A percentile compares a stretch with the other conserved stretches of the same genome.
These are phyloP conservation scores for Phytophthora sansomeana DNA, from an alignment of 352 stramenopile species.

Conservation along the genomic window DNA sequence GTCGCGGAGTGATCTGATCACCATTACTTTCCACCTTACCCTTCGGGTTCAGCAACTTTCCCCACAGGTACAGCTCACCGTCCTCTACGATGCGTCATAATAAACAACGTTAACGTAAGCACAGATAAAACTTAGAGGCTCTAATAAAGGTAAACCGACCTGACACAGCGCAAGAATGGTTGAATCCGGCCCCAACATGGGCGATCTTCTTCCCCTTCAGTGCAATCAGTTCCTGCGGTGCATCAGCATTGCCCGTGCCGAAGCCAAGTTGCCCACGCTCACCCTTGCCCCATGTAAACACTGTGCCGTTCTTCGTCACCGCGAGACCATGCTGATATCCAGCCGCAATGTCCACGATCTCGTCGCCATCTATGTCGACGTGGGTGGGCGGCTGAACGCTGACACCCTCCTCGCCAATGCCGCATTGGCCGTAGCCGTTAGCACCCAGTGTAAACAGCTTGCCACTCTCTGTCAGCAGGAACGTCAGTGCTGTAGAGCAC, in stretches of 20 bases:
- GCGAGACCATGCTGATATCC: slow-evolving; percentile 85
- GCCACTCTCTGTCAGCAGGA: slow-evolving; percentile 77
- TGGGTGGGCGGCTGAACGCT: slow-evolving; percentile 63
- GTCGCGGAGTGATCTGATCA: slow-evolving; percentile 78
- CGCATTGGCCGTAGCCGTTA: slow-evolving; percentile 87
- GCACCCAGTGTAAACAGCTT: slow-evolving; percentile 82
- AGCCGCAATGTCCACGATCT: slow-evolving; percentile 73
- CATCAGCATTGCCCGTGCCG: slow-evolving; percentile 76
- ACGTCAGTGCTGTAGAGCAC: slow-evolving; percentile 83
- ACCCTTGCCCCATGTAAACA: slow-evolving; percentile 87
- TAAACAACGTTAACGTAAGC: slow-evolving; percentile 1
- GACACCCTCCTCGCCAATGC: slow-evolving; percentile 64
- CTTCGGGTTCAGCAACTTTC: slow-evolving; percentile 81
- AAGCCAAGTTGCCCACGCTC: slow-evolving; percentile 85
- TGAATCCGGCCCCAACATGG: slow-evolving; percentile 83
- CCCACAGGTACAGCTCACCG: slow-evolving; percentile 87
- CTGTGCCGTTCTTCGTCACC: slow-evolving; percentile 67
- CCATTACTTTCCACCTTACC: slow-evolving; percentile 64
- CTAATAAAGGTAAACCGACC: slow-evolving; percentile 27
- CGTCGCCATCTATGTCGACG: slow-evolving; percentile 71
- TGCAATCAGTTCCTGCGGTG: slow-evolving; percentile 79
- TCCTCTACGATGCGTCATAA: slow-evolving; percentile 46
- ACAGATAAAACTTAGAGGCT: not conserved
- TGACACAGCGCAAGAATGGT: slow-evolving; percentile 77
- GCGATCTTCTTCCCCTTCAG: slow-evolving; percentile 74